These are phyloP conservation scores for Bassia scoparia DNA, from an alignment of 148 eudicot species.

Conservation along the genomic window DNA sequence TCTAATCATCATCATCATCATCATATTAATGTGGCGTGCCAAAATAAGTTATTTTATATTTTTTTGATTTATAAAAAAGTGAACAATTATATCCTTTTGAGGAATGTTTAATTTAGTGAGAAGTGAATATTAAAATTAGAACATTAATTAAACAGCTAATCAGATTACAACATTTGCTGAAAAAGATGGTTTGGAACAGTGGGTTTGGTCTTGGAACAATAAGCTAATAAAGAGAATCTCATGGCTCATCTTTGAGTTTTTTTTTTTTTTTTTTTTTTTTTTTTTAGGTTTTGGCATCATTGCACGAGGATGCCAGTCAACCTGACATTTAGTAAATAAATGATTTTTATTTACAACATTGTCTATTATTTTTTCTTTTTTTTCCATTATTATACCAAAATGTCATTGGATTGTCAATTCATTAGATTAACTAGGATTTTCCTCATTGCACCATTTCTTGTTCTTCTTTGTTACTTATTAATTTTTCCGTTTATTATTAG, in stretches of 20 bases:
- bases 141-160: background rate
- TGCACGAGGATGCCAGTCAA: conserved; percentile 17
- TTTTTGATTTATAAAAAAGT: conserved; percentile 12
- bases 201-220: conserved; percentile 21
- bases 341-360: too few species aligned
- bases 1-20: conserved; percentile 22
- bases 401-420: too few species aligned
- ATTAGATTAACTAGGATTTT: too few species aligned
- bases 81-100: conserved; percentile 27
- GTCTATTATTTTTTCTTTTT: too few species aligned
- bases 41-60: too few species aligned
- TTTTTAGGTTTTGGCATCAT: conserved; percentile 29
- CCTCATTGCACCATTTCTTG: too few species aligned
- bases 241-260: conserved; percentile 31
- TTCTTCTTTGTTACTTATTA: too few species aligned
- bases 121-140: background rate
- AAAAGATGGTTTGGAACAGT: conserved; percentile 21
- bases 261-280: background rate
- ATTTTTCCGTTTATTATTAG: too few species aligned
- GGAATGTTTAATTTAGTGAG: conserved; percentile 10
- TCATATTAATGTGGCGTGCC: conserved; percentile 20
- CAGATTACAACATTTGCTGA: conserved; percentile 11
- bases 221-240: conserved; percentile 8
- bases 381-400: too few species aligned
- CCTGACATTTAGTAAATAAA: too few species aligned